Conservation (phyloP, 331 rosid species). For the Prunus yedoensis region DNA sequence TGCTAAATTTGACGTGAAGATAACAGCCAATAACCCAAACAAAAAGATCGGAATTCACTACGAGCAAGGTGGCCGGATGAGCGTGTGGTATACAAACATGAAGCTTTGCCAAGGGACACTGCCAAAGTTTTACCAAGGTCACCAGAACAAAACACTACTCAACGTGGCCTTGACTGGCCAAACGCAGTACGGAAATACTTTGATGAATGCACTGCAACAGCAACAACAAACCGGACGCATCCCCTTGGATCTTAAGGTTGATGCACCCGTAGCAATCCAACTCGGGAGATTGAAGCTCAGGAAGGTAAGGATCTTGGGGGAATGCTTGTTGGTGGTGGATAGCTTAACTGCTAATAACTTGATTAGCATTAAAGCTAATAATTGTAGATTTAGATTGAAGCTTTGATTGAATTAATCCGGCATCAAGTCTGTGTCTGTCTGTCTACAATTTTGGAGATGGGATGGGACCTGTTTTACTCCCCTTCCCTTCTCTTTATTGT, state of each 20-base stretch:
- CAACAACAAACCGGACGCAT: constrained; percentile 69
- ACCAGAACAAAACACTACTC: constrained; percentile 65
- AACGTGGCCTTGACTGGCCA: constrained; percentile 69
- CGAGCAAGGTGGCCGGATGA: constrained; percentile 61
- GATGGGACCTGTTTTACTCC: background rate
- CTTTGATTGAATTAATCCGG: constrained; percentile 26
- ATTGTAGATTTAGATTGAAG: constrained; percentile 60
- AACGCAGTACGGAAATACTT: constrained; percentile 57
- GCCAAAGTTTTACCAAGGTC: constrained; percentile 86
- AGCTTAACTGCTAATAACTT: constrained; percentile 63
- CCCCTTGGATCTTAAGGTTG: constrained; percentile 70
- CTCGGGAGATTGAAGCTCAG: constrained; percentile 69
- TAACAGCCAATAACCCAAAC: constrained; percentile 81
- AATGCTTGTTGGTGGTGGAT: constrained; percentile 70
- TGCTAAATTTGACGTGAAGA: constrained; percentile 71
- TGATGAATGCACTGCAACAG: constrained; percentile 68
- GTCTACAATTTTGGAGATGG: background rate
- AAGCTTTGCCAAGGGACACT: constrained; percentile 72
- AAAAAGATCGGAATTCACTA: constrained; percentile 76
- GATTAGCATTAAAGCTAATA: constrained; percentile 73
- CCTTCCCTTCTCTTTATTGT: background rate
- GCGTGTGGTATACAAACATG: constrained; percentile 66
- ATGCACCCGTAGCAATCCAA: constrained; percentile 65
- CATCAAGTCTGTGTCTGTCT: background rate
- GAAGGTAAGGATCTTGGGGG: constrained; percentile 67